These are phyloP conservation scores for Aspergillus niger DNA, from an alignment of 2,329 filamentous ascomycete species.

Conservation along the genomic window DNA sequence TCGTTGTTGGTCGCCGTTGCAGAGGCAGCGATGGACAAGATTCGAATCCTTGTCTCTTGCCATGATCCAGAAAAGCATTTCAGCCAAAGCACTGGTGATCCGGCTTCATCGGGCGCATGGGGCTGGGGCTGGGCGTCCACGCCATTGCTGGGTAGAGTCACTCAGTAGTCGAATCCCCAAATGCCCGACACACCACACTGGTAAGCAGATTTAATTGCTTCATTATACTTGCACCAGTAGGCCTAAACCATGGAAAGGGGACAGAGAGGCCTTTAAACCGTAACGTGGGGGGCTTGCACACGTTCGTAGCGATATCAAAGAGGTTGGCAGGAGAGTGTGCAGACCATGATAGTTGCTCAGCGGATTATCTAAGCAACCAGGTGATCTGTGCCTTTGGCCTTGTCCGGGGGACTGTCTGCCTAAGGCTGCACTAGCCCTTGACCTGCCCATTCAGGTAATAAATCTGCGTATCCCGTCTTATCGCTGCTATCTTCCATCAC, in stretches of 20 bases:
- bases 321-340: conserved; percentile 17
- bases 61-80: background rate
- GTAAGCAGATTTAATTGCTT: background rate
- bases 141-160: conserved; percentile 14
- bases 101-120: background rate
- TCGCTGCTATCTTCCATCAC: conserved; percentile 8
- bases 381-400: conserved; percentile 11
- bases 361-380: conserved; percentile 22
- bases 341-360: conserved; percentile 20
- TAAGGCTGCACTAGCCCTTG: conserved; percentile 11
- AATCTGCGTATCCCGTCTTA: background rate
- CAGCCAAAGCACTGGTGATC: background rate
- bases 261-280: background rate
- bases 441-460: background rate
- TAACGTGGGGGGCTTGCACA: conserved; percentile 14
- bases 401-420: conserved; percentile 6
- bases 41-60: background rate
- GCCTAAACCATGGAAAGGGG: background rate
- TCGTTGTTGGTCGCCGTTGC: background rate
- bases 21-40: background rate
- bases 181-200: background rate
- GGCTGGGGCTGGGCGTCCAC: conserved; percentile 1
- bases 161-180: conserved; percentile 6
- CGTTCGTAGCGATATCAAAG: conserved; percentile 11
- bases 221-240: background rate